phyloP scores from a whole-genome alignment of 805 yeast species.

The Debaryomyces tyrocola region DNA sequence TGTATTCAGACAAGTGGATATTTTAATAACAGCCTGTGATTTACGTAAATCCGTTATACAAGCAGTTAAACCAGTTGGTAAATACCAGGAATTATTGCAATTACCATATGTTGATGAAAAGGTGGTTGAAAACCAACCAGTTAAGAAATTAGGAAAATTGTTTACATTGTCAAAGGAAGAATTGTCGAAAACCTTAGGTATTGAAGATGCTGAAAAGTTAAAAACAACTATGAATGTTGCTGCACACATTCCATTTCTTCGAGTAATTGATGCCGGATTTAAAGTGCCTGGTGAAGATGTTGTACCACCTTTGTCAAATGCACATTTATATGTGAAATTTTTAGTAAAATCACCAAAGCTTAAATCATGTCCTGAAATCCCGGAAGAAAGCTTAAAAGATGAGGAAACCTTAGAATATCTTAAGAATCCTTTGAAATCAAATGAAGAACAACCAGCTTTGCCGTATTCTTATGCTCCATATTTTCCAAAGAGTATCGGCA shows the following conservation, averaged over 20 bases:
- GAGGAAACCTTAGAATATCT: slow-evolving; percentile 63
- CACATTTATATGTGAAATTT: slow-evolving; percentile 75
- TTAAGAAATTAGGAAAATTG: slow-evolving; percentile 68
- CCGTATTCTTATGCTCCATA: slow-evolving; percentile 71
- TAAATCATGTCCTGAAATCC: slow-evolving; percentile 52
- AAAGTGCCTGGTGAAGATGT: slow-evolving; percentile 85
- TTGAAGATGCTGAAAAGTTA: slow-evolving; percentile 45
- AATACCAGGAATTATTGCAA: slow-evolving; percentile 70
- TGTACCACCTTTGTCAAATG: slow-evolving; percentile 63
- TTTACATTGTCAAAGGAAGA: slow-evolving; percentile 58
- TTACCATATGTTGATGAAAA: slow-evolving; percentile 68
- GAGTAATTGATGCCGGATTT: slow-evolving; percentile 69
- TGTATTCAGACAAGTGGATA: slow-evolving; percentile 70
- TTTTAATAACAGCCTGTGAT: slow-evolving; percentile 59
- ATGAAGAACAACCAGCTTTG: slow-evolving; percentile 66
- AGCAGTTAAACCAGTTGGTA: slow-evolving; percentile 60
- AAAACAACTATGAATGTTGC: slow-evolving; percentile 56
- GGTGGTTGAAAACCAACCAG: slow-evolving; percentile 41
- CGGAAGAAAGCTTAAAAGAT: slow-evolving; percentile 47
- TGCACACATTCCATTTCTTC: slow-evolving; percentile 62
- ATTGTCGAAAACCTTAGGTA: slow-evolving; percentile 56
- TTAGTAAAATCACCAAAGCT: slow-evolving; percentile 72
- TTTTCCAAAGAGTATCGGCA: slow-evolving; percentile 59
- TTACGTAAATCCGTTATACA: slow-evolving; percentile 72
- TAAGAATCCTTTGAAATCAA: slow-evolving; percentile 68